Evolutionary conservation across 306 rosid genomes (phyloP).

Genomic region (Quillaja saponaria): DNA sequence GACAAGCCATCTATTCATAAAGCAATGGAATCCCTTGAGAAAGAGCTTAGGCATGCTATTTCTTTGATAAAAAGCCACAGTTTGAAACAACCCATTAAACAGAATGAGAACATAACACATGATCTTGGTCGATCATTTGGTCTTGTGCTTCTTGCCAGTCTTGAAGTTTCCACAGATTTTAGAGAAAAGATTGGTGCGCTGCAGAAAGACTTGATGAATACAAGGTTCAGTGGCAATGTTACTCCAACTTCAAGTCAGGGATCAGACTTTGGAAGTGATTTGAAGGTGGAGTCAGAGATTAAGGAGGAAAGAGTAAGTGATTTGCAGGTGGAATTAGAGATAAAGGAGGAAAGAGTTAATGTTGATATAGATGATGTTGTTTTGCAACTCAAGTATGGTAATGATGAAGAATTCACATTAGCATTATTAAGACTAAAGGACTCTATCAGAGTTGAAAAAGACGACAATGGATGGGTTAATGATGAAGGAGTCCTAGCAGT

Average conservation of each 20-base stretch:
- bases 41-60: constrained; percentile 54
- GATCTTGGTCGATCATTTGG: constrained; percentile 82
- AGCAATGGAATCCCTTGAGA: constrained; percentile 73
- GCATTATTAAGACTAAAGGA: constrained; percentile 58
- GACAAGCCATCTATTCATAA: constrained; percentile 57
- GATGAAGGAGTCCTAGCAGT: constrained; percentile 55
- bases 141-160: constrained; percentile 61
- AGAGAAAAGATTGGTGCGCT: constrained; percentile 55
- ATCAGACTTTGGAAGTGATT: constrained; percentile 45
- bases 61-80: constrained; percentile 39
- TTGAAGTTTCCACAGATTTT: constrained; percentile 55
- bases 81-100: constrained; percentile 46
- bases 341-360: constrained; percentile 47
- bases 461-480: constrained; percentile 48
- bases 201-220: constrained; percentile 61
- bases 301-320: constrained; percentile 47
- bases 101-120: constrained; percentile 61
- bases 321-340: constrained; percentile 47
- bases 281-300: constrained; percentile 49
- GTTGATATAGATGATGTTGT: constrained; percentile 51
- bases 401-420: constrained; percentile 62
- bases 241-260: constrained; percentile 53
- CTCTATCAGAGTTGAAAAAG: constrained; percentile 41
- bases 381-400: constrained; percentile 66
- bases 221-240: constrained; percentile 41